Base-by-base conservation (phyloP, 176 grass and related monocot species). In the Oryza officinalis region DNA sequence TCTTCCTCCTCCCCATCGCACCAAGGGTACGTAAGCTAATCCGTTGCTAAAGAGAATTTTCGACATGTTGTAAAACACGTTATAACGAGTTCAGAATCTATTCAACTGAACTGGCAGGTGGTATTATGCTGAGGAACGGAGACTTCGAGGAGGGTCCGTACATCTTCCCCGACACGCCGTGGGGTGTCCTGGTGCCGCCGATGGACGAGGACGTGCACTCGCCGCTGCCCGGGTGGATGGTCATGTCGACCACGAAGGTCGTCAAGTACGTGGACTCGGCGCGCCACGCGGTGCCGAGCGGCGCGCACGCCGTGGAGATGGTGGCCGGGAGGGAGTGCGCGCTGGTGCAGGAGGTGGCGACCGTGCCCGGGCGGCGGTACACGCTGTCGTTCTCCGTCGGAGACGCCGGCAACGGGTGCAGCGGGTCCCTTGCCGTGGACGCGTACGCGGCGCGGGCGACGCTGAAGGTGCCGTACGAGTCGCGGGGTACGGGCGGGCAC, bases 191-290 rank as follows among this genome's bases (percentile, higher is more conserved):
- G 69, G 64, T 94, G 41, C 92, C 92, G 45, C 92, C 88, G 41
- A 86, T 90, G 65, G 40, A 50, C 10, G 86, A 90, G 79, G 92
- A 88, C 83, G 79, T 72, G n/a, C 71, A 85, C 78, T 83, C 85
- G 22, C 87, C 91, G 77, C 72, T 93, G 44, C 81, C 87, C 0
- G 67, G 71, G 37, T 90, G 91, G 87, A 75, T 14, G 81, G 12
- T 93, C 72, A 79, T 84, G 91, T 87, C 91, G 18, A 52, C 49
- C 41, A 93, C 83, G 11, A 93, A 89, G 81, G 81, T 75, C 30
- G 77, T 87, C 67, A 85, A 93, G 84, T 93, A 90, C 91, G 78
- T 92, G 11, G 91, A 92, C 84, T 61, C 91, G 18, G 76, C 47
- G 75, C 84, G 84, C 81, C 88, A 87, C 77, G 46, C 11, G 23